These are phyloP conservation scores for Vachellia collinsii DNA, from an alignment of 306 rosid species.

Conservation along the genomic window DNA sequence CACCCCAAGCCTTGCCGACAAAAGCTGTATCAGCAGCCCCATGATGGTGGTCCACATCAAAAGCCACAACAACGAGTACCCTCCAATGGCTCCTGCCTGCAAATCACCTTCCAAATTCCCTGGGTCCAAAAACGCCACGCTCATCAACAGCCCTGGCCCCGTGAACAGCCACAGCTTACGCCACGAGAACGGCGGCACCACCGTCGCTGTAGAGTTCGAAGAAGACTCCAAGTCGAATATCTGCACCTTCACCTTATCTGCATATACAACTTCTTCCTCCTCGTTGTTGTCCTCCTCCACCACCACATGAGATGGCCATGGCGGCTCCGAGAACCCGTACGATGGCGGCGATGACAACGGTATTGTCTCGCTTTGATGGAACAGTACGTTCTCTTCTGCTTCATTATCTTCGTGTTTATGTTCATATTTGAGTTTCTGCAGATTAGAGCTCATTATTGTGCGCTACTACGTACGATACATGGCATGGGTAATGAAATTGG, in stretches of 20 bases:
- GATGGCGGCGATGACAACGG: constrained; percentile 26
- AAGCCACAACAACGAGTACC: constrained; percentile 73
- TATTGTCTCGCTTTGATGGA: constrained; percentile 42
- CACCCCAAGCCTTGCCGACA: constrained; percentile 72
- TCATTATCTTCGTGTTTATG: background rate
- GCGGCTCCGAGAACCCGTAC: no score
- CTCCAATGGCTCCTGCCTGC: constrained; percentile 68
- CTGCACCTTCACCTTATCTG: constrained; percentile 48
- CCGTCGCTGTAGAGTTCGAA: background rate
- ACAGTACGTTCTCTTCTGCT: constrained; percentile 36
- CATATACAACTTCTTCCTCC: constrained; percentile 20
- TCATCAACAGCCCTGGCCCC: constrained; percentile 78
- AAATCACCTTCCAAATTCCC: constrained; percentile 77
- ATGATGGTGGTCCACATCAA: constrained; percentile 71
- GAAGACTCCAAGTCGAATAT: constrained; percentile 47
- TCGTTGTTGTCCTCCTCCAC: background rate
- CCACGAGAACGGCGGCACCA: constrained; percentile 67
- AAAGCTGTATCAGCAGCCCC: constrained; percentile 67
- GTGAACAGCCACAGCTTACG: constrained; percentile 75
- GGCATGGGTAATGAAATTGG: background rate
- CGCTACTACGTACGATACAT: background rate
- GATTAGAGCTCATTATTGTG: constrained; percentile 43
- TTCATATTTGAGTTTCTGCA: background rate
- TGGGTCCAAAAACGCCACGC: constrained; percentile 78
- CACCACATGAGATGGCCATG: background rate